Conservation (phyloP, 352 stramenopile genomes). For the Phytophthora palmivora region DNA sequence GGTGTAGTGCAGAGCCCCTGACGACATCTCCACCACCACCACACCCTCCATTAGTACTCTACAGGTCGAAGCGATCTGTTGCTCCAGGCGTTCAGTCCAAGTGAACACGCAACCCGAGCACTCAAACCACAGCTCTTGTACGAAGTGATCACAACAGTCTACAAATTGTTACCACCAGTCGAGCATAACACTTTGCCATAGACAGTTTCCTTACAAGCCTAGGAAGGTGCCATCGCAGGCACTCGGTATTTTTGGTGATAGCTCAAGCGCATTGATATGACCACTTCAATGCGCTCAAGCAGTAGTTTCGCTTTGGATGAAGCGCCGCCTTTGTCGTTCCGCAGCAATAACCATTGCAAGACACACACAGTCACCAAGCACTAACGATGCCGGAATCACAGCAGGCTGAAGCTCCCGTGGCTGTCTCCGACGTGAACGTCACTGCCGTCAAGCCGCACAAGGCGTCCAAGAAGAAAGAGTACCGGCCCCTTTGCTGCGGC, state of each 20-base stretch:
- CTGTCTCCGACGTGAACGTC: constrained; percentile 51
- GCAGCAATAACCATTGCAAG: constrained; percentile 8
- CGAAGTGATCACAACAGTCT: constrained; percentile 3
- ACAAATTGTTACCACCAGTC: constrained; percentile 9
- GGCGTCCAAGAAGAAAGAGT: constrained; percentile 33
- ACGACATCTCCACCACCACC: constrained; percentile 56
- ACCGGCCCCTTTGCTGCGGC: constrained; percentile 68
- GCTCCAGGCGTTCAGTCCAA: too few relatives aligned
- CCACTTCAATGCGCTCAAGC: background rate
- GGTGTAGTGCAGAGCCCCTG: constrained; percentile 57
- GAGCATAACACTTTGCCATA: background rate
- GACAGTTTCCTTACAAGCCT: constrained; percentile 7
- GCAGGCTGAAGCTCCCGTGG: constrained; percentile 15
- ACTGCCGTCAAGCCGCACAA: constrained; percentile 67
- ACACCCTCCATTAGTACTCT: constrained; percentile 59
- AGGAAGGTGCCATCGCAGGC: background rate
- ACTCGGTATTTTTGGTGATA: constrained; percentile 26
- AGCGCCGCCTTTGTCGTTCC: constrained; percentile 12
- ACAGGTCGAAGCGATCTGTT: background rate
- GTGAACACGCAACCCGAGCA: too few relatives aligned
- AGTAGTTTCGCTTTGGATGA: constrained; percentile 30
- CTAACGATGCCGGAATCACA: constrained; percentile 25
- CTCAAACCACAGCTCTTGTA: too few relatives aligned
- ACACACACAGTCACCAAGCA: constrained; percentile 12
- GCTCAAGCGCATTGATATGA: constrained; percentile 6